Evolutionary conservation across 257 asterid genomes (phyloP).

Genomic region (Plantago major): DNA sequence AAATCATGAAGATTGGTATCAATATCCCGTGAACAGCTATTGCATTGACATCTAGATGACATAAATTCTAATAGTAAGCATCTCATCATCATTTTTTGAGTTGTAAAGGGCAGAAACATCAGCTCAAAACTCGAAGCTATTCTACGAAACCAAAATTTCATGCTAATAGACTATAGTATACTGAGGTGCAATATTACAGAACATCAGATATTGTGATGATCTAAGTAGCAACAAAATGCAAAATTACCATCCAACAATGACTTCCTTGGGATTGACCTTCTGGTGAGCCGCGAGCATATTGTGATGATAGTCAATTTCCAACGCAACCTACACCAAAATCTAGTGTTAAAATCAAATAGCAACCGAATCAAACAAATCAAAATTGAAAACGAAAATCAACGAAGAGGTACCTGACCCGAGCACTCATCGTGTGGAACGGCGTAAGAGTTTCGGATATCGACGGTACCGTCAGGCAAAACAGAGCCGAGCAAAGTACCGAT

Average conservation of each 20-base stretch:
- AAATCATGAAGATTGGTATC: too few relatives aligned
- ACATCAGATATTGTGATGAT: too few relatives aligned
- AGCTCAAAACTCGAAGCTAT: too few relatives aligned
- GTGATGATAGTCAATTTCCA: constrained; percentile 94
- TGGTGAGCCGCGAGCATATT: constrained; percentile 87
- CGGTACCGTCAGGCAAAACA: constrained; percentile 80
- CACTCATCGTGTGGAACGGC: constrained; percentile 96
- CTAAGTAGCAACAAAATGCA: neutral
- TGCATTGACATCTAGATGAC: too few relatives aligned
- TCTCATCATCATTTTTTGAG: too few relatives aligned
- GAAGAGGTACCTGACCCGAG: constrained; percentile 87
- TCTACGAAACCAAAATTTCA: too few relatives aligned
- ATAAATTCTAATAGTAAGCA: too few relatives aligned
- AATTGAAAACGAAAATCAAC: neutral
- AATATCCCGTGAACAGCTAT: too few relatives aligned
- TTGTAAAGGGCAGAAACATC: too few relatives aligned
- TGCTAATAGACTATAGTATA: too few relatives aligned
- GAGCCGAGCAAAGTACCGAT: constrained; percentile 96
- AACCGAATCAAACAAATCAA: neutral
- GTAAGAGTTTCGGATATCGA: constrained; percentile 79
- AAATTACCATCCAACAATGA: constrained; percentile 90
- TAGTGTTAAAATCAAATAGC: neutral
- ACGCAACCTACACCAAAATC: constrained; percentile 60
- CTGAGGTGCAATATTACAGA: too few relatives aligned
- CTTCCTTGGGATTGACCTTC: constrained; percentile 95